Conservation (phyloP, 139 green algal genomes). For the Closterium sp. region DNA sequence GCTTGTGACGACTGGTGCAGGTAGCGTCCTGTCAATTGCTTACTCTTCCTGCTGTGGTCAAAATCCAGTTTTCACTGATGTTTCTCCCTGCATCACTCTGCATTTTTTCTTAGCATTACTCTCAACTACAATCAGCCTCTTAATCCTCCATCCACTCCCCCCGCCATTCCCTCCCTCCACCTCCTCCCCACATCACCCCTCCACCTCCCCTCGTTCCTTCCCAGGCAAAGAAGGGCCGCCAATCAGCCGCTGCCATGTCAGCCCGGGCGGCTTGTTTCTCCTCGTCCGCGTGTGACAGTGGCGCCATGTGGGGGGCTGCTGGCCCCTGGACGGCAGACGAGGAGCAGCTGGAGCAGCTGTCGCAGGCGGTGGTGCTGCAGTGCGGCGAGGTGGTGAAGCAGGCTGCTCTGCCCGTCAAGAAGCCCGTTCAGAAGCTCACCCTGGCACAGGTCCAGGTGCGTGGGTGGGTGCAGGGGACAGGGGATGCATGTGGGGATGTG, state of each 20-base stretch:
- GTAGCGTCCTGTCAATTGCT: no score
- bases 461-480: no score
- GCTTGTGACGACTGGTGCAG: no score
- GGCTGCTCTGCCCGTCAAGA: not conserved
- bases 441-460: not conserved
- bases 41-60: no score
- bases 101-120: not conserved
- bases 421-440: not conserved
- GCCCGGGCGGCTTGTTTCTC: not conserved
- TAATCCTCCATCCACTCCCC: not conserved
- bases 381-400: not conserved
- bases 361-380: not conserved
- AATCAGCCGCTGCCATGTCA: not conserved
- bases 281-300: not conserved
- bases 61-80: no score
- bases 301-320: not conserved
- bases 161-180: not conserved
- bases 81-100: not conserved
- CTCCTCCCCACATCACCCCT: not conserved
- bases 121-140: not conserved
- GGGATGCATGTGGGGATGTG: no score
- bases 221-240: not conserved
- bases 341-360: not conserved
- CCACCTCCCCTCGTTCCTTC: not conserved
- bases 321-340: not conserved